Evolutionary conservation across 2,329 filamentous ascomycete genomes (phyloP), one percentile per base, ranked within the genome.

Genomic region (Trichoderma koningiopsis): DNA sequence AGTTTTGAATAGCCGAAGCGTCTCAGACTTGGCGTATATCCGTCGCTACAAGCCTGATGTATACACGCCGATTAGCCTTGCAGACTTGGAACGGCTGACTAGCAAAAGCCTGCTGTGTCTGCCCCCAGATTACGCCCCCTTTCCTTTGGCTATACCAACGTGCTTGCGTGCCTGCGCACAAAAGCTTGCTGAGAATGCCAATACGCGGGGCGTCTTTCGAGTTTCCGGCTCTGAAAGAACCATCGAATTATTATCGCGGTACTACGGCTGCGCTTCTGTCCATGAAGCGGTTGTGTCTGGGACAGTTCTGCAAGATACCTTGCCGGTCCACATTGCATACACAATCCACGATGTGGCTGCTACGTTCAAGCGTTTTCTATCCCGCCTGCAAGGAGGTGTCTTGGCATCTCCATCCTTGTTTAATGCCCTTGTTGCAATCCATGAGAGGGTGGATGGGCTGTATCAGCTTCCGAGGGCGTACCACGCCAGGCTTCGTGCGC

Each of bases 141-240:
- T 84, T 22, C 84, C 85, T 29, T 78, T 92, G 31, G 79, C 86
- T 22, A 78, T 92, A 35, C 89, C 89, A 10, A 91, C 89, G 4
- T 90, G 89, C 72, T 83, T 92, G 60, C 87, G 89, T 56, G 89
- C 89, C 11, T 88, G 87, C 10, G 88, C 86, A n/a, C 87, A 91
- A 72, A 85, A 88, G 75, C 82, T 92, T 11, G 82, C 88, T 3
- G 86, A 90, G 59, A 79, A 90, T 72, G 80, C 81, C 0, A 79
- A 82, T 8, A 85, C 86, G 2, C 83, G 85, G 43, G 89, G 89
- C 0, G 78, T 92, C 8, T 92, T 92, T 71, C 85, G 88, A 8
- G 84, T 91, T 53, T 84, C 88, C 0, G 89, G 89, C 3, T 89
- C 88, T 0, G 75, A 83, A 43, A 84, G 83, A 61, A 79, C 84